These are phyloP conservation scores for Murraya paniculata DNA, from an alignment of 345 rosid species.

Conservation along the genomic window DNA sequence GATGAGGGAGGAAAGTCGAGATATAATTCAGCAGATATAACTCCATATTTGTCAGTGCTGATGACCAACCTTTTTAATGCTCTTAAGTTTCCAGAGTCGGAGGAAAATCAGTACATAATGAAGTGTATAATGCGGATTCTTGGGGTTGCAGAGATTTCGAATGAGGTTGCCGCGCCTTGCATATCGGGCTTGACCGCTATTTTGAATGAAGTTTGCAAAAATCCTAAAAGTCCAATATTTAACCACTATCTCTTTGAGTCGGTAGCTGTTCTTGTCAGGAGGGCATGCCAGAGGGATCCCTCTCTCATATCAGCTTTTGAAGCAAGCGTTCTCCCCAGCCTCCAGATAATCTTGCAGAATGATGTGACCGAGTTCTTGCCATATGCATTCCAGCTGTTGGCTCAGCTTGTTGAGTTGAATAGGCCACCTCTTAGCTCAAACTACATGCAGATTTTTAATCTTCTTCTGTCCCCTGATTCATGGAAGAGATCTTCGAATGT, in stretches of 20 bases:
- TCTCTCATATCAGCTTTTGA: slow-evolving; percentile 78
- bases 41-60: slow-evolving; percentile 48
- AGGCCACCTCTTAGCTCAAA: slow-evolving; percentile 74
- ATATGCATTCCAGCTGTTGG: slow-evolving; percentile 93
- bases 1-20: slow-evolving; percentile 80
- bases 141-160: slow-evolving; percentile 74
- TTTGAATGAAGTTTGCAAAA: slow-evolving; percentile 81
- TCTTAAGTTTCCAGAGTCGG: slow-evolving; percentile 78
- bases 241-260: slow-evolving; percentile 97
- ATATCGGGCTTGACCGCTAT: slow-evolving; percentile 68
- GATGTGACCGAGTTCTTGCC: slow-evolving; percentile 95
- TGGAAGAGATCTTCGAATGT: slow-evolving; percentile 93
- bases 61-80: slow-evolving; percentile 82
- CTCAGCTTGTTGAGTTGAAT: slow-evolving; percentile 89
- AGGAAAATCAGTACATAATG: slow-evolving; percentile 96
- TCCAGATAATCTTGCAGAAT: slow-evolving; percentile 67
- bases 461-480: slow-evolving; percentile 76
- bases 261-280: slow-evolving; percentile 87
- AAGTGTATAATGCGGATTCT: slow-evolving; percentile 96
- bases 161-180: slow-evolving; percentile 79
- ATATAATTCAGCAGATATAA: slow-evolving; percentile 61
- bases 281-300: slow-evolving; percentile 78
- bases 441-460: slow-evolving; percentile 81
- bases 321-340: slow-evolving; percentile 74
- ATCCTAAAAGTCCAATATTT: slow-evolving; percentile 90